Percentiles rank a stretch among this genome's conserved stretches.
Evolutionary conservation across 2,329 filamentous ascomycete genomes (phyloP).

Genomic region (Tolypocladium tropicale): DNA sequence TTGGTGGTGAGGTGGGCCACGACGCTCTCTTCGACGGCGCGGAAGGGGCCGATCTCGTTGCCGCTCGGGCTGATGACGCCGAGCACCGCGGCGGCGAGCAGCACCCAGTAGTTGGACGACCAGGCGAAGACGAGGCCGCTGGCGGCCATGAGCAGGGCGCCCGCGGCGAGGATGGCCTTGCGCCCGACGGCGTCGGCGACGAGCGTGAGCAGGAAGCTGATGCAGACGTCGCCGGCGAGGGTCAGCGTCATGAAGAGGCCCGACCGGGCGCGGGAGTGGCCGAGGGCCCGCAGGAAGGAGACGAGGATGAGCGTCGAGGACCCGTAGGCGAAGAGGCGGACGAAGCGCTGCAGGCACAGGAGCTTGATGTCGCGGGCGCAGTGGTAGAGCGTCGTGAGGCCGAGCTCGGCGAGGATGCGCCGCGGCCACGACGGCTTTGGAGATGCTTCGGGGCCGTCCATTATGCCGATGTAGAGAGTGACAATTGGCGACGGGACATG

Average conservation of each 20-base stretch:
- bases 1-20: constrained; percentile 43
- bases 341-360: constrained; percentile 47
- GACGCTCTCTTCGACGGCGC: constrained; percentile 51
- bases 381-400: constrained; percentile 13
- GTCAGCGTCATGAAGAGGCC: constrained; percentile 59
- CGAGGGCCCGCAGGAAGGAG: constrained; percentile 40
- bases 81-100: constrained; percentile 46
- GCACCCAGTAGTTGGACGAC: constrained; percentile 43
- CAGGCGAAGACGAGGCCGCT: constrained; percentile 47
- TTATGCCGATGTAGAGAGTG: neutral
- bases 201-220: constrained; percentile 48
- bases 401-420: constrained; percentile 12
- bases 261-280: constrained; percentile 38
- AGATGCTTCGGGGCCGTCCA: neutral
- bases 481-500: neutral
- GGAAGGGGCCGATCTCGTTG: constrained; percentile 54
- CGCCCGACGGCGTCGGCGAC: constrained; percentile 49
- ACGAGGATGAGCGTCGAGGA: constrained; percentile 47
- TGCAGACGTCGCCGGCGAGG: constrained; percentile 45
- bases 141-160: constrained; percentile 42
- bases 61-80: constrained; percentile 57
- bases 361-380: constrained; percentile 39
- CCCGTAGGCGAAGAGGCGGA: constrained; percentile 55
- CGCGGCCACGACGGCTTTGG: neutral
- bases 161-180: constrained; percentile 39